These are phyloP conservation scores for Psilocybe cyanescens DNA, from an alignment of 768 basidiomycete genomes.

Conservation along the genomic window DNA sequence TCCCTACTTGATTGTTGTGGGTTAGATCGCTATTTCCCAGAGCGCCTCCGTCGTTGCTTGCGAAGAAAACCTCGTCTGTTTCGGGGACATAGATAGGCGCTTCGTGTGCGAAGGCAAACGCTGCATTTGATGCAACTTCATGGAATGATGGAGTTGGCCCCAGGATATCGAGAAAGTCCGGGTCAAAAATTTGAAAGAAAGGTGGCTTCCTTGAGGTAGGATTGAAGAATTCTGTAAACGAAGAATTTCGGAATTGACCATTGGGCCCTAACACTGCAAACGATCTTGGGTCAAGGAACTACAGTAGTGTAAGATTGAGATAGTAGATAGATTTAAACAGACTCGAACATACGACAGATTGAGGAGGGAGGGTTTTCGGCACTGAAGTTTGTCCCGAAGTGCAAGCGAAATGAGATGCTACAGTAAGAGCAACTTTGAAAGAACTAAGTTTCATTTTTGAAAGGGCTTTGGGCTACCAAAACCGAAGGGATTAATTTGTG, in stretches of 20 bases:
- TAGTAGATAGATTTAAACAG: not conserved
- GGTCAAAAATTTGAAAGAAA: slow-evolving; percentile 58
- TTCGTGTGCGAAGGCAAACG: slow-evolving; percentile 79
- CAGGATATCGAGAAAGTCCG: slow-evolving; percentile 61
- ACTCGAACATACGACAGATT: slow-evolving; percentile 31
- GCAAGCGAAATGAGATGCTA: not conserved
- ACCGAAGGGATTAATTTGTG: not conserved
- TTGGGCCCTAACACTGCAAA: slow-evolving; percentile 56
- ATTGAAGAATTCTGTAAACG: slow-evolving; percentile 49
- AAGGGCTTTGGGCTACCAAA: too few relatives aligned
- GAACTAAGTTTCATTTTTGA: not conserved
- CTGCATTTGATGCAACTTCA: slow-evolving; percentile 60
- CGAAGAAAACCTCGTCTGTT: slow-evolving; percentile 78
- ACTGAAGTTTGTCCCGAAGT: slow-evolving; percentile 5
- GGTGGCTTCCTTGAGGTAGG: slow-evolving; percentile 37
- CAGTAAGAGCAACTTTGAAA: not conserved
- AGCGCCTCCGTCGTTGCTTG: slow-evolving; percentile 68
- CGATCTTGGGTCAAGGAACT: slow-evolving; percentile 55
- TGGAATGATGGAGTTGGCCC: slow-evolving; percentile 61
- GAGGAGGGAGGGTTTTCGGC: slow-evolving; percentile 27
- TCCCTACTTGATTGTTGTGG: slow-evolving; percentile 65
- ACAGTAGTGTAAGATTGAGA: slow-evolving; percentile 2
- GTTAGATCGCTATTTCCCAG: slow-evolving; percentile 66
- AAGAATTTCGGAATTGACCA: slow-evolving; percentile 39
- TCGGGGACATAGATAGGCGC: slow-evolving; percentile 69